These are phyloP conservation scores for Pleurotus platypus DNA, from an alignment of 768 basidiomycete genomes.

Conservation along the genomic window DNA sequence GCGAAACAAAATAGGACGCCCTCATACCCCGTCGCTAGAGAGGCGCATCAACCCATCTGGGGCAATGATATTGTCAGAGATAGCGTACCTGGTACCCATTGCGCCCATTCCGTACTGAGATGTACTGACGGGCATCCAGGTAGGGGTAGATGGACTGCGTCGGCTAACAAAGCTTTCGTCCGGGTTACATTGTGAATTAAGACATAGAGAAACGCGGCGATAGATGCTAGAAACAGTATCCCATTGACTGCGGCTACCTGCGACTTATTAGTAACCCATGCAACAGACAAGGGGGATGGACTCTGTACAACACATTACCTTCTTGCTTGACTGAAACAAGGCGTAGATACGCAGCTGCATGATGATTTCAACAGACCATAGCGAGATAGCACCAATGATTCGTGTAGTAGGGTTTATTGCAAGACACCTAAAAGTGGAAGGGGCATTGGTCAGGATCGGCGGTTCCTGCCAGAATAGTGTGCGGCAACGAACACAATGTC, in stretches of 20 bases:
- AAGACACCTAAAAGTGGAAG: constrained; percentile 30
- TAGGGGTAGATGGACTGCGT: constrained; percentile 30
- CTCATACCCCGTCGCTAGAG: constrained; percentile 33
- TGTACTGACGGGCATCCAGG: constrained; percentile 39
- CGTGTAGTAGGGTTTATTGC: constrained; percentile 36
- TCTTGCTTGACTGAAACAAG: constrained; percentile 34
- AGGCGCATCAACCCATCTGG: neutral
- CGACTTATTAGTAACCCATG: no score
- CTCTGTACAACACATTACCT: constrained; percentile 18
- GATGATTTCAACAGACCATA: constrained; percentile 49
- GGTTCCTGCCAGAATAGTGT: neutral
- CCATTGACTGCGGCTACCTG: constrained; percentile 36
- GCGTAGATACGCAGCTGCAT: constrained; percentile 46
- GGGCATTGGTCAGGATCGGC: neutral
- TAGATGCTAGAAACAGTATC: constrained; percentile 34
- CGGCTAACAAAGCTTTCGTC: constrained; percentile 29
- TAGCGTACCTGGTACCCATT: constrained; percentile 30
- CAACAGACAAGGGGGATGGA: neutral
- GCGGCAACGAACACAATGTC: constrained; percentile 27
- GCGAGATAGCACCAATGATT: constrained; percentile 36
- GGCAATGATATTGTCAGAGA: neutral
- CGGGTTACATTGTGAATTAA: constrained; percentile 31
- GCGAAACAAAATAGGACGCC: constrained; percentile 37
- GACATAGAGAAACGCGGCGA: constrained; percentile 37
- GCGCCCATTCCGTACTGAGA: constrained; percentile 37